Evolutionary conservation across 1,284 basidiomycete species (phyloP).

Genomic region (Ganoderma sp.): DNA sequence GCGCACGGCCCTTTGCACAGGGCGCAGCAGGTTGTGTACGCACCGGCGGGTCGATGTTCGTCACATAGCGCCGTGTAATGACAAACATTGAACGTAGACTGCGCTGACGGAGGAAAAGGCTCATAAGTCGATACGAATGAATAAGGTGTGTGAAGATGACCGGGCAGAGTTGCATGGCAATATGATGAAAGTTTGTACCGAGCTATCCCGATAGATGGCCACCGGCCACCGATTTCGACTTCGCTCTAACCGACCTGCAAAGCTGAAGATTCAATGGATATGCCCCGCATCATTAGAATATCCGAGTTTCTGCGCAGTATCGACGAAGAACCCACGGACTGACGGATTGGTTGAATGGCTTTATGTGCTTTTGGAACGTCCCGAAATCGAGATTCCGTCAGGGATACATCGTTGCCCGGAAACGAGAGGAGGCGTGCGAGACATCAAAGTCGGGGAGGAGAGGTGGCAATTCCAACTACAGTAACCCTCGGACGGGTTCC

Average conservation of each 20-base stretch:
- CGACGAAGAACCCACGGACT: conserved; percentile 22
- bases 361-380: background rate
- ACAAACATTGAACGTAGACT: conserved; percentile 8
- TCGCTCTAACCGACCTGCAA: background rate
- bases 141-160: background rate
- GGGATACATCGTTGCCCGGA: conserved; percentile 1
- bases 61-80: background rate
- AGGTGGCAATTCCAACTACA: background rate
- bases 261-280: background rate
- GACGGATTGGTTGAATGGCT: conserved; percentile 1
- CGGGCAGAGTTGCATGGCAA: background rate
- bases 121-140: background rate
- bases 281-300: background rate
- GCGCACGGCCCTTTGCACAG: background rate
- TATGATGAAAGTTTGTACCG: background rate
- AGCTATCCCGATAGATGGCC: background rate
- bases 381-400: conserved; percentile 6
- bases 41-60: background rate
- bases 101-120: background rate
- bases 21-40: conserved; percentile 3
- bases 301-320: conserved; percentile 20
- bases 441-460: background rate
- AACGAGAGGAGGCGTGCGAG: conserved; percentile 9
- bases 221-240: background rate
- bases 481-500: background rate